Evolutionary conservation across 306 rosid species (phyloP).

Genomic region (Psophocarpus tetragonolobus): DNA sequence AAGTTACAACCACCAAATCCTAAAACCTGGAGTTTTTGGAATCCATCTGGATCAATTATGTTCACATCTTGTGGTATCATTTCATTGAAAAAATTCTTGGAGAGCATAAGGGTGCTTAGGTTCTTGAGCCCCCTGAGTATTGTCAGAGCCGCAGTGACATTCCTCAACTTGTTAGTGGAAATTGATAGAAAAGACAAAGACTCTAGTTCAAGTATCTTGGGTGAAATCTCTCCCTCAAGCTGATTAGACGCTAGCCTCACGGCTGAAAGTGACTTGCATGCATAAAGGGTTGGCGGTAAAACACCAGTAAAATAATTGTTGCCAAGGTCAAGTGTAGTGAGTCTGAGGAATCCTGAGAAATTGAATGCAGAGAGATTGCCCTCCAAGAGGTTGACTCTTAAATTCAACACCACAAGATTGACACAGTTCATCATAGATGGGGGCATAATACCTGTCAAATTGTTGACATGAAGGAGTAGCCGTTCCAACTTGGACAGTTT

Average conservation of each 20-base stretch:
- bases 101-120: conserved; percentile 68
- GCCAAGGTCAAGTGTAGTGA: conserved; percentile 77
- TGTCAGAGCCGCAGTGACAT: conserved; percentile 61
- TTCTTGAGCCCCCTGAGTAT: conserved; percentile 65
- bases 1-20: conserved; percentile 78
- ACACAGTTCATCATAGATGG: conserved; percentile 63
- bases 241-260: conserved; percentile 69
- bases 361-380: conserved; percentile 68
- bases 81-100: conserved; percentile 58
- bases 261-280: conserved; percentile 75
- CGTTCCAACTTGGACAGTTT: conserved; percentile 57
- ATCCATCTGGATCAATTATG: conserved; percentile 54
- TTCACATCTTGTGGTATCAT: conserved; percentile 53
- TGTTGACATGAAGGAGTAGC: conserved; percentile 70
- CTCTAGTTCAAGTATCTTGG: conserved; percentile 55
- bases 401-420: conserved; percentile 66
- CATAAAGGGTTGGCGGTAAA: conserved; percentile 73
- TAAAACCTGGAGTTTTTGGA: conserved; percentile 67
- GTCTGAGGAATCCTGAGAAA: conserved; percentile 61
- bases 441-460: conserved; percentile 68
- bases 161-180: conserved; percentile 64
- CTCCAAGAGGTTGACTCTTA: conserved; percentile 68
- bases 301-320: conserved; percentile 67
- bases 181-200: conserved; percentile 73
- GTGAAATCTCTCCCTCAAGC: conserved; percentile 66